phyloP scores from a whole-genome alignment of 495 filamentous ascomycete genomes.

The Hyaloscypha hepaticicola region DNA sequence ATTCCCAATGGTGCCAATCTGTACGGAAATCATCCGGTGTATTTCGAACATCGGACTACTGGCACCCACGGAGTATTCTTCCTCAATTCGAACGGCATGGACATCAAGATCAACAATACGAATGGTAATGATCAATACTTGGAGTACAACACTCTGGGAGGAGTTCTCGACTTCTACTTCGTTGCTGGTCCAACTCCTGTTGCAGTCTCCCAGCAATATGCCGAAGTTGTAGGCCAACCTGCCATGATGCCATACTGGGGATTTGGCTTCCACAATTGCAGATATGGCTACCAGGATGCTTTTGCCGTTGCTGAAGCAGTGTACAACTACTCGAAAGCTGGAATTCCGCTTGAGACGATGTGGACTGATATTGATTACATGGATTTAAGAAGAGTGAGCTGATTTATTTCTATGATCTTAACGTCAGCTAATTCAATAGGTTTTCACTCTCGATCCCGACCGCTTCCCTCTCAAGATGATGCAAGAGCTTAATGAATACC shows the following conservation, averaged over 20 bases:
- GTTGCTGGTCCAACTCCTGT: slow-evolving; percentile 69
- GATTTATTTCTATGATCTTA: neutral
- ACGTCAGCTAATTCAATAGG: slow-evolving; percentile 30
- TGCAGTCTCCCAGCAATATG: slow-evolving; percentile 72
- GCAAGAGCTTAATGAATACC: slow-evolving; percentile 65
- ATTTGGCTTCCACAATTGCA: slow-evolving; percentile 81
- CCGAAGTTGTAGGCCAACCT: slow-evolving; percentile 64
- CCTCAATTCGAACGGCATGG: slow-evolving; percentile 84
- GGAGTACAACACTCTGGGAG: slow-evolving; percentile 82
- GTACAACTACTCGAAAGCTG: slow-evolving; percentile 72
- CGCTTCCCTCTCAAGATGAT: slow-evolving; percentile 68
- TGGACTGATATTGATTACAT: slow-evolving; percentile 91
- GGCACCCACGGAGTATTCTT: slow-evolving; percentile 83
- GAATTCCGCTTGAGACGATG: slow-evolving; percentile 83
- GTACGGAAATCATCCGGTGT: slow-evolving; percentile 82
- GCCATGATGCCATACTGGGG: slow-evolving; percentile 86
- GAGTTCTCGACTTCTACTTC: slow-evolving; percentile 84
- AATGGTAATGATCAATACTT: slow-evolving; percentile 65
- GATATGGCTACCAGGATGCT: slow-evolving; percentile 76
- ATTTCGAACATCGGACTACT: slow-evolving; percentile 70
- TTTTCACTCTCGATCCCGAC: slow-evolving; percentile 75
- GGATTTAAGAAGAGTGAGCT: slow-evolving; percentile 51
- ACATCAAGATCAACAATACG: slow-evolving; percentile 74
- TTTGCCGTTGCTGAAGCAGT: slow-evolving; percentile 79
- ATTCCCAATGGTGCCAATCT: slow-evolving; percentile 67